Base-by-base conservation (phyloP, 345 rosid genomes). In the Salix dunnii region DNA sequence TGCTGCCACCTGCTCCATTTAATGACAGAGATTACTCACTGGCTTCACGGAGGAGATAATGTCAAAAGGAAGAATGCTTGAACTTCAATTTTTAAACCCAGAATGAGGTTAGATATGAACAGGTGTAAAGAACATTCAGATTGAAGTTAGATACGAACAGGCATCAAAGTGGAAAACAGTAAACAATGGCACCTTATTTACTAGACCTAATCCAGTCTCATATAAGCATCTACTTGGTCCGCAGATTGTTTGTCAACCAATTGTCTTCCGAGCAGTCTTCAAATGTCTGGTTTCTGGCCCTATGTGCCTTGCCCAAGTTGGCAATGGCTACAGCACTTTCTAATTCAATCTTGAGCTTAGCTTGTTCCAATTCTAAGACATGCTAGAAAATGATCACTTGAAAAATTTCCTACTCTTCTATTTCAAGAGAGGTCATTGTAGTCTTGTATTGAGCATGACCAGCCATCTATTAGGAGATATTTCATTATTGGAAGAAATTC, bases 1-100 rank as follows among this genome's bases (percentile, higher is more conserved):
- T 67, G 99, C 98, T 75, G 99, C 98, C 69, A 96, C 98, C 99
- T 93, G 86, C 35, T 58, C 40, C 31, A 23, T n/a, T 25, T 18
- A 67, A 33, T 10, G 23, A 23, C 51, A 33, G 27, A 73, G 20
- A 43, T 27, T 40, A 13, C 17, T 51, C 53, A 12, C 66, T 14
- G 53, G 61, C 25, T 78, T 18, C 8, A 21, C 2, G 5, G 51
- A 1, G 17, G 20, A 10, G 28, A 30, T 20, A 58, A 20, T 20
- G 4, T 28, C 16, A 13, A 25, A 23, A 20, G 31, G 3, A 63
- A 27, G 23, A 35, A 25, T 18, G 23, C 30, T 35, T 14, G 48
- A 33, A 53, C 7, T 43, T 25, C 36, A 21, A 2, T 66, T 7
- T n/a, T 64, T 13, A 11, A 48, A 46, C 74, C 28, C 46, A 5